These are phyloP conservation scores for Arthrinium puccinioides DNA, from an alignment of 2,329 filamentous ascomycete genomes.

Conservation along the genomic window DNA sequence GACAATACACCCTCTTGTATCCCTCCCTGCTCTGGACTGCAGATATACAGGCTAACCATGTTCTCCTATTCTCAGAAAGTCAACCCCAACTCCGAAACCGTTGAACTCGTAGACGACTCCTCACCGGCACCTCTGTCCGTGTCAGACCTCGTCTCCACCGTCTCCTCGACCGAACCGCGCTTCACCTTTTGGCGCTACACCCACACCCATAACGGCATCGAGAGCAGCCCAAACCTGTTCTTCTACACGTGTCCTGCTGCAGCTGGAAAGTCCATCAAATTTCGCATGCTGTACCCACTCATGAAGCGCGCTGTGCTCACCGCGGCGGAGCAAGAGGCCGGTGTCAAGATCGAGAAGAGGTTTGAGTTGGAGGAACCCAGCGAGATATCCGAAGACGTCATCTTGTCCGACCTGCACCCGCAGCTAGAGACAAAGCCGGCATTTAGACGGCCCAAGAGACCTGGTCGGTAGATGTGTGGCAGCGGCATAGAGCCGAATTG, in stretches of 20 bases:
- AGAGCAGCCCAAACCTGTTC: conserved; percentile 60
- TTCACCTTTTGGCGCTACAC: conserved; percentile 71
- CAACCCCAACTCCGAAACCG: conserved; percentile 60
- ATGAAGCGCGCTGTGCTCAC: conserved; percentile 60
- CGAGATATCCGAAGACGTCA: conserved; percentile 61
- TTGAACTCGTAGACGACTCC: conserved; percentile 55
- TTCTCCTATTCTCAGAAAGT: conserved; percentile 49
- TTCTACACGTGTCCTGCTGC: conserved; percentile 74
- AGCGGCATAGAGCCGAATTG: not conserved
- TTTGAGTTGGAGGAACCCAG: conserved; percentile 60
- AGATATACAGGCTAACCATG: not conserved
- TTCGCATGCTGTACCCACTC: conserved; percentile 76
- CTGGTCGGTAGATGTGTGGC: conserved; percentile 46
- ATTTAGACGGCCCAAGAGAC: conserved; percentile 74
- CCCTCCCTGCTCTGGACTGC: conserved; percentile 1
- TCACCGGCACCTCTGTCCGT: conserved; percentile 46
- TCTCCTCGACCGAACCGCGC: conserved; percentile 63
- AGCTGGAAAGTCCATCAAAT: conserved; percentile 64
- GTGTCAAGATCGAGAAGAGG: conserved; percentile 61
- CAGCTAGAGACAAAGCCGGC: conserved; percentile 57
- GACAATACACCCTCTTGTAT: not conserved
- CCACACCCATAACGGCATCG: conserved; percentile 45
- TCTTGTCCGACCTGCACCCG: conserved; percentile 62
- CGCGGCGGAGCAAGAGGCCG: conserved; percentile 59
- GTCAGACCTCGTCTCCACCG: conserved; percentile 47